phyloP scores from a whole-genome alignment of 2,329 filamentous ascomycete genomes.

The Fusarium mexicanum region DNA sequence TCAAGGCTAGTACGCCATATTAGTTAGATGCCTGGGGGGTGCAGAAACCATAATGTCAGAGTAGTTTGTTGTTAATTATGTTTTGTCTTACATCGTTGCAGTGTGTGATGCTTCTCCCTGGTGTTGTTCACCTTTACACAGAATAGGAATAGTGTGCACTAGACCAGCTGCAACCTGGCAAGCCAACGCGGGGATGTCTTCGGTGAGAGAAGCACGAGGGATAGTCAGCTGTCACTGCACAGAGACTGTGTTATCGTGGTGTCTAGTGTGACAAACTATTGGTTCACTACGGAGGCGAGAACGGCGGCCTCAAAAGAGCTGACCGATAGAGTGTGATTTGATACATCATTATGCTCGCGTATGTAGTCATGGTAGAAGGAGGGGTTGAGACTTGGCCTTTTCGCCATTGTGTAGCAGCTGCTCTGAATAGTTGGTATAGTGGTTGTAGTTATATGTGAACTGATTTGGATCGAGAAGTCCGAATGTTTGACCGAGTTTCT shows the following conservation, averaged over 20 bases:
- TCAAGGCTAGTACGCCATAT: background rate
- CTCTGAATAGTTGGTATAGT: background rate
- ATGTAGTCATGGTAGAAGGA: slow-evolving; percentile 13
- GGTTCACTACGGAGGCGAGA: slow-evolving; percentile 11
- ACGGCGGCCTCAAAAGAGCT: slow-evolving; percentile 23
- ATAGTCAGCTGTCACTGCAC: slow-evolving; percentile 29
- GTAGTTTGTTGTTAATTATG: background rate
- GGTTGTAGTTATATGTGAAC: background rate
- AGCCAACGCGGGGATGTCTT: slow-evolving; percentile 20
- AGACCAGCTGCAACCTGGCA: slow-evolving; percentile 3
- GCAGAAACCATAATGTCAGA: background rate
- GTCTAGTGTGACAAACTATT: slow-evolving; percentile 12
- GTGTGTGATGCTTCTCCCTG: background rate
- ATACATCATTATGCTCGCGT: slow-evolving; percentile 25
- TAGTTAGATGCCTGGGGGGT: background rate
- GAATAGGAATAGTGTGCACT: slow-evolving; percentile 20
- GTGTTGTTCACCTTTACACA: slow-evolving; percentile 18
- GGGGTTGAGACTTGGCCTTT: slow-evolving; percentile 27
- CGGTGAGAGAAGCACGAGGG: slow-evolving; percentile 31
- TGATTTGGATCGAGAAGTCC: slow-evolving; percentile 1
- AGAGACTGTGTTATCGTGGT: slow-evolving; percentile 13
- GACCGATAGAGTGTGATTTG: background rate
- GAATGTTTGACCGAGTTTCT: slow-evolving; percentile 26
- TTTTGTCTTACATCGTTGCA: background rate
- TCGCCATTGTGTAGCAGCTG: background rate